Evolutionary conservation across 257 asterid species (phyloP).

Genomic region (Forsythia viridissima): DNA sequence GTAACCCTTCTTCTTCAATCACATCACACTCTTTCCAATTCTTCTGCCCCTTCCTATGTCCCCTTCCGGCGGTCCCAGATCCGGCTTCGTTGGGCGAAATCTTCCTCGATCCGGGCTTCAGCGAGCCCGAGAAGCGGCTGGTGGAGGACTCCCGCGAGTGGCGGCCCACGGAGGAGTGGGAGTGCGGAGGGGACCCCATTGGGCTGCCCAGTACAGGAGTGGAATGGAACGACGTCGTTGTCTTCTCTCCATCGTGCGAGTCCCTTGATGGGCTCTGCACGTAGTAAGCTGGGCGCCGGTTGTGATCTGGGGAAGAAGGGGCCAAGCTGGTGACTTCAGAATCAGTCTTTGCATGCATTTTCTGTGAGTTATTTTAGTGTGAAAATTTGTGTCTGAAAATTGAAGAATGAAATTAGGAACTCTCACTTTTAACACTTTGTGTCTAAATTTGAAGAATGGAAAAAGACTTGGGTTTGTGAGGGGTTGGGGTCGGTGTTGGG

Average conservation of each 20-base stretch:
- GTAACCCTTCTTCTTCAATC: slow-evolving; percentile 80
- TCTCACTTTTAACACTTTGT: too few species aligned
- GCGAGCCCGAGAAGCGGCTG: slow-evolving; percentile 75
- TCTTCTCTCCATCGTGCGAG: slow-evolving; percentile 88
- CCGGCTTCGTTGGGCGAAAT: slow-evolving; percentile 66
- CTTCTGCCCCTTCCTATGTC: slow-evolving; percentile 42
- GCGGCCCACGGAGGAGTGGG: slow-evolving; percentile 78
- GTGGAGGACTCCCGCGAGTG: slow-evolving; percentile 92
- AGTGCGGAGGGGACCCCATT: slow-evolving; percentile 76
- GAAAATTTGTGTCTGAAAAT: background rate
- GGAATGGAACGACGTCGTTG: slow-evolving; percentile 79
- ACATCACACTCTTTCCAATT: slow-evolving; percentile 61
- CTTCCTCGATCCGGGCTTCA: slow-evolving; percentile 81
- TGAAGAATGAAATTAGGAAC: too few species aligned
- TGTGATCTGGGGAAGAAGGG: slow-evolving; percentile 85
- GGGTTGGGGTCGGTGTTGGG: too few species aligned
- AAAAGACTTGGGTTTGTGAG: too few species aligned
- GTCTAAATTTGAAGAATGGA: too few species aligned
- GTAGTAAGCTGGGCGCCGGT: slow-evolving; percentile 68
- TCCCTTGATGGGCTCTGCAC: slow-evolving; percentile 94
- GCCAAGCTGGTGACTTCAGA: slow-evolving; percentile 81
- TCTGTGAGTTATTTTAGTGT: background rate
- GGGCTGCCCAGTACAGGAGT: slow-evolving; percentile 72
- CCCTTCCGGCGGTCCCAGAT: slow-evolving; percentile 42
- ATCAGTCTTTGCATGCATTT: slow-evolving; percentile 82